Base-by-base conservation (phyloP, 192 early-diverging fungal species). In the Backusella morwellensis region DNA sequence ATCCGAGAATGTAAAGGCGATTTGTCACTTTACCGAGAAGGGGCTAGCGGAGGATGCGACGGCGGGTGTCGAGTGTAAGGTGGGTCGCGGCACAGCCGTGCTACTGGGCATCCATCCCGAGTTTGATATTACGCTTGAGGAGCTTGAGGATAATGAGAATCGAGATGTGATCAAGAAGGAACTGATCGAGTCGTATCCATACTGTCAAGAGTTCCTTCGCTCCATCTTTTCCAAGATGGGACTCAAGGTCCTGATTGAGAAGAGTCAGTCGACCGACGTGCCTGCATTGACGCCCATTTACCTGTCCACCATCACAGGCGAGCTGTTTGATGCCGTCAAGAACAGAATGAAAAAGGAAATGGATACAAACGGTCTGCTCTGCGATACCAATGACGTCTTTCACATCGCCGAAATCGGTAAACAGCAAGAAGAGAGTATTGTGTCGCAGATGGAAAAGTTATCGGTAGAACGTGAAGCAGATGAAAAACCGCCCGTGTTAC, bases 91-190 rank as follows among this genome's bases (percentile, higher is more conserved):
- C 7, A 32, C 77, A 3, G 95, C 95, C 0, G 80, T 97, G 0
- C 74, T 99, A 32, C 83, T 91, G 21, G 96, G 95, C 12, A 81
- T 94, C 38, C 97, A 99, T 75, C 85, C 95, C 23, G 97, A 97
- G 78, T 95, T 93, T 78, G 89, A 89, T 35, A 88, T 90, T 68
- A 82, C 85, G 26, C 83, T 76, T 52, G 44, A 92, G 73, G 87
- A 86, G 72, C 79, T 90, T 8, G 47, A 56, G 9, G 79, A 83
- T 34, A 87, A 87, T 47, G 88, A 90, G 66, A 84, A 82, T 4
- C 78, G 88, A 75, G 81, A 86, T 32, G 83, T 84, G 2, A 69
- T 93, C 0, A 84, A 91, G 0, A 67, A 83, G 11, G 73, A 77
- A 19, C 72, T 95, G 41, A 76, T 83, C 23, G 78, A 78, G 7